Evolutionary conservation across 2,329 filamentous ascomycete genomes (phyloP).

Genomic region (Cladophialophora exuberans): DNA sequence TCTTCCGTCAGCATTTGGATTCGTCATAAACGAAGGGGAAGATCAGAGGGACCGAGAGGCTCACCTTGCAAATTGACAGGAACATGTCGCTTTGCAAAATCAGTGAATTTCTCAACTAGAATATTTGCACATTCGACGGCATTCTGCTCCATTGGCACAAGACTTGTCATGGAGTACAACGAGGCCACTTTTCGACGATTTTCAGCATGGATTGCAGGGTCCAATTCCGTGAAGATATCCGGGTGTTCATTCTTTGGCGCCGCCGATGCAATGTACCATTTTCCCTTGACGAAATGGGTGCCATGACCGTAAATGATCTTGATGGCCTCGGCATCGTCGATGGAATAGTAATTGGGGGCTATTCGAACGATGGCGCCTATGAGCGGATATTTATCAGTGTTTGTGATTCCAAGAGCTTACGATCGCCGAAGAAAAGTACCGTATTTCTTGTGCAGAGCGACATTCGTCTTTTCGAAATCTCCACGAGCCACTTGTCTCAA

Average conservation of each 20-base stretch:
- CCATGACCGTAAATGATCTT: conserved; percentile 80
- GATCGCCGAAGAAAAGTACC: conserved; percentile 44
- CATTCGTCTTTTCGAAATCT: conserved; percentile 42
- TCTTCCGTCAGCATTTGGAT: neutral
- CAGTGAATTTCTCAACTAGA: conserved; percentile 21
- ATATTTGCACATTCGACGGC: conserved; percentile 71
- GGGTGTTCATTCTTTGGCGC: conserved; percentile 9
- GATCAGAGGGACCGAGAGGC: too few species aligned
- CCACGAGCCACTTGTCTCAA: conserved; percentile 39
- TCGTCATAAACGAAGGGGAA: too few species aligned
- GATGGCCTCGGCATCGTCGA: conserved; percentile 72
- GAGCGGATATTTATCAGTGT: neutral
- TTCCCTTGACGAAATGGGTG: conserved; percentile 76
- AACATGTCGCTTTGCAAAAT: conserved; percentile 38
- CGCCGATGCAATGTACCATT: conserved; percentile 21
- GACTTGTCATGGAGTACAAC: conserved; percentile 52
- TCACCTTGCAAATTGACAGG: conserved; percentile 33
- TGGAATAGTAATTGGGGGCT: conserved; percentile 73
- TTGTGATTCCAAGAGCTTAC: neutral
- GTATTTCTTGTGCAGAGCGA: conserved; percentile 44
- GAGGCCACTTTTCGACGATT: conserved; percentile 71
- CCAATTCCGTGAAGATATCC: conserved; percentile 68
- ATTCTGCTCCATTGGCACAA: conserved; percentile 62
- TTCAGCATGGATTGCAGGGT: conserved; percentile 75
- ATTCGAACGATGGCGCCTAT: conserved; percentile 63